These are phyloP conservation scores for Mucor plumbeus DNA, from an alignment of 371 early-diverging fungal species.

Conservation along the genomic window DNA sequence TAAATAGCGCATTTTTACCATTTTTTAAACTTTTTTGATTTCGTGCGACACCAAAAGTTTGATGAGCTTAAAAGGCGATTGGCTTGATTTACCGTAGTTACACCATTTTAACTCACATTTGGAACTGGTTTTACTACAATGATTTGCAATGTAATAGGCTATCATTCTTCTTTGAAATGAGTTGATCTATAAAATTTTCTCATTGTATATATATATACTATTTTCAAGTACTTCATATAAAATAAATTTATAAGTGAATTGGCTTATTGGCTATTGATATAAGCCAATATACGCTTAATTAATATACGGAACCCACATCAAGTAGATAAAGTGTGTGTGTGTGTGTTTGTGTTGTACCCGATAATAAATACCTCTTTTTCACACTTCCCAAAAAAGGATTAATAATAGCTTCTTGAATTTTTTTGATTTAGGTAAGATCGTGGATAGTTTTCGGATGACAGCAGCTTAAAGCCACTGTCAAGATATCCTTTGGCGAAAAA, in stretches of 20 bases:
- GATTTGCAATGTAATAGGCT: not conserved
- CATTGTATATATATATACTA: too few species aligned
- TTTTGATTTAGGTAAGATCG: not conserved
- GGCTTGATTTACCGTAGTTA: conserved; percentile 18
- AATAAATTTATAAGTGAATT: too few species aligned
- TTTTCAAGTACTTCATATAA: too few species aligned
- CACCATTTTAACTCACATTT: not conserved
- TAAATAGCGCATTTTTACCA: conserved; percentile 16
- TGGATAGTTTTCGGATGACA: not conserved
- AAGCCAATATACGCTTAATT: too few species aligned
- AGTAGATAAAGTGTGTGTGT: not conserved
- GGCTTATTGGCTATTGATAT: too few species aligned
- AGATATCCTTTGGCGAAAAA: conserved; percentile 17
- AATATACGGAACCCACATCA: not conserved
- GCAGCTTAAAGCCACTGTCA: not conserved
- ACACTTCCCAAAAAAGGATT: not conserved
- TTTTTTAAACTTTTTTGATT: conserved; percentile 5
- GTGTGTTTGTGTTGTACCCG: not conserved
- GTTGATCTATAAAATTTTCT: not conserved
- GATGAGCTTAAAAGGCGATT: conserved; percentile 26
- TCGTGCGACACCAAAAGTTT: conserved; percentile 1
- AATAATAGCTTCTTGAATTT: not conserved
- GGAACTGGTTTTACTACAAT: not conserved
- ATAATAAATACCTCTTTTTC: conserved; percentile 11
- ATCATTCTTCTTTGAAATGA: not conserved